Evolutionary conservation across 345 rosid species (phyloP), one percentile per base, ranked within the genome.

Genomic region (Fremontodendron californicum): DNA sequence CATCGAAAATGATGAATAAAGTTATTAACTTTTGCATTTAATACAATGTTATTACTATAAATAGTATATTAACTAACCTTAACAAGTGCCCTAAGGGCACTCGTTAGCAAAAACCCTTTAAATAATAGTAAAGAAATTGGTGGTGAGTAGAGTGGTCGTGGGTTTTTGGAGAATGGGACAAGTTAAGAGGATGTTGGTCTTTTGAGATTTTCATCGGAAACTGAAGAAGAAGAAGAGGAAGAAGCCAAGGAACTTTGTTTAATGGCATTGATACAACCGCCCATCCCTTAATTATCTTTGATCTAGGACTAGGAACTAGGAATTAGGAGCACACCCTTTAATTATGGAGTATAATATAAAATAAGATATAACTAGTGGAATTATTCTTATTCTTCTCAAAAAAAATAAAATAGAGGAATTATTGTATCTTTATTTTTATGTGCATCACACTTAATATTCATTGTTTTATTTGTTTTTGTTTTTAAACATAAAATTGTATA

Each of bases 141-240:
- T 13, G 16, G 61, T 5, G 33, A n/a, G n/a, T n/a, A n/a, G 85
- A 49, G 78, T 79, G 84, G 81, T 87, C 94, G 92, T 90, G 94
- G 92, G 94, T 83, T 90, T 87, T 90, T 75, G 94, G 87, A 84
- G 90, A 86, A 80, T 70, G 94, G 83, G 90, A 81, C 87, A 75
- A 62, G 48, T 78, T 69, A 71, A 78, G 88, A 82, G 92, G 75
- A 90, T 90, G 90, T 89, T 85, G 91, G 91, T 90, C 90, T 85
- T 87, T 81, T 77, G 27, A 86, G 86, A 84, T 64, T 89, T 86
- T 90, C 89, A 72, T 89, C 72, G 92, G 83, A 81, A 85, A 85
- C 81, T 69, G 84, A 79, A 62, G 81, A 77, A 39, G 21, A 79
- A 66, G 81, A n/a, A n/a, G 78, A 67, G 1, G 66, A 29, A 52